Evolutionary conservation across 2,329 filamentous ascomycete species (phyloP), one percentile per base, ranked within the genome.

Genomic region (Lasiodiplodia citricola): DNA sequence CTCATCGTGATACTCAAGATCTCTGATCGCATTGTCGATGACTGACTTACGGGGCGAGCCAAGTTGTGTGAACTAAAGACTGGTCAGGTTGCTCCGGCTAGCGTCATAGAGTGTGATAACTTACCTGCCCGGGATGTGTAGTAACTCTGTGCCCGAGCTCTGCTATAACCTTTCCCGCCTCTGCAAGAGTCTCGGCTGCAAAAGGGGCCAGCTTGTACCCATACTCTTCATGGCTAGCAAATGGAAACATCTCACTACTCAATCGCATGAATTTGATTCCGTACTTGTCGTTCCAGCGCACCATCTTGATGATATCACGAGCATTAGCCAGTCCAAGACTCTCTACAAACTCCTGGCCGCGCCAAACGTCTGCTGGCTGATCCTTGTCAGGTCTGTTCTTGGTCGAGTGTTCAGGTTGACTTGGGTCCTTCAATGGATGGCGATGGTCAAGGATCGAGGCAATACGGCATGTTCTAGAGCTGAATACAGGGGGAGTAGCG

Each of bases 231-330:
- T 98, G 95, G 72, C 92, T 96, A 1, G 95, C 95, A 78, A 97
- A 97, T 0, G 95, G 95, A 72, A 98, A 98, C 92, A 97, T 97
- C 74, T 97, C 95, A 67, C 93, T 97, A 73, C 93, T 97, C 23
- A 98, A 84, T 1, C 95, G 88, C 87, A 98, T 88, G 78, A 98
- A 97, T 73, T 90, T 94, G 80, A 98, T 98, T 50, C 91, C 90
- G 72, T 95, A 97, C 73, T 89, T 92, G 72, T 96, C 91, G 75
- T 98, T 97, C 95, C 95, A 98, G 1, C 89, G 87, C 10, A 97
- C 75, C 88, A 97, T 93, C 79, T 96, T 97, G 68, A 87, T 82
- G 38, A 97, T 88, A 74, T 98, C 95, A 51, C 88, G 86, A 1
- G 92, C 91, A 78, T 98, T 98, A 18, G 92, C 88, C 13, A 97